Conservation (phyloP, 106 monocot species). For the Agapanthus africanus region DNA sequence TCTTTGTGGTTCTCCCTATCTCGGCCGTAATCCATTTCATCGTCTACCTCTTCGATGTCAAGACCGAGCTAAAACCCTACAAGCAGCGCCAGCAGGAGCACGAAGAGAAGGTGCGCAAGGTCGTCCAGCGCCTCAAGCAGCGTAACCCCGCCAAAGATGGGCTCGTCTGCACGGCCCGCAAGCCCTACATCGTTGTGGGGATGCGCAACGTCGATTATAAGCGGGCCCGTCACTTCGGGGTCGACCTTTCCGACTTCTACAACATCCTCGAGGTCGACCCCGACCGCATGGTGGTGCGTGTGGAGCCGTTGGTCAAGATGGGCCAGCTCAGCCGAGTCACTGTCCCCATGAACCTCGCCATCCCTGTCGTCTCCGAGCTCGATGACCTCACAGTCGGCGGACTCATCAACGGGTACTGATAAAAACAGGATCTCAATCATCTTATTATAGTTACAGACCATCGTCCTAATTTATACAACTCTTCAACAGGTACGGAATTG, state of each 20-base stretch:
- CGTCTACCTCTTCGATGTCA: conserved; percentile 6
- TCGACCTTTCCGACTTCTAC: conserved; percentile 45
- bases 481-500: conserved; percentile 48
- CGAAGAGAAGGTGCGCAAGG: conserved; percentile 42
- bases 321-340: conserved; percentile 45
- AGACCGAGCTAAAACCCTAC: conserved; percentile 9
- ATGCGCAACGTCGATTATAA: conserved; percentile 61
- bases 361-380: conserved; percentile 57
- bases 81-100: conserved; percentile 38
- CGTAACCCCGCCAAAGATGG: conserved; percentile 45
- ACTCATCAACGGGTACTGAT: conserved; percentile 41
- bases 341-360: conserved; percentile 50
- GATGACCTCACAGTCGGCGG: conserved; percentile 59
- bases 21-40: conserved; percentile 19
- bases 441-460: no score
- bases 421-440: no score
- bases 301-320: conserved; percentile 53
- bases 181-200: conserved; percentile 49
- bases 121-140: conserved; percentile 40
- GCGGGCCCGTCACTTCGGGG: conserved; percentile 45
- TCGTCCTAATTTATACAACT: no score
- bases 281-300: conserved; percentile 45
- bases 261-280: conserved; percentile 47
- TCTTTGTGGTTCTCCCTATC: conserved; percentile 27
- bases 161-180: conserved; percentile 47